Evolutionary conservation across 2,329 filamentous ascomycete genomes (phyloP).

Genomic region (Aspergillus carbonarius): DNA sequence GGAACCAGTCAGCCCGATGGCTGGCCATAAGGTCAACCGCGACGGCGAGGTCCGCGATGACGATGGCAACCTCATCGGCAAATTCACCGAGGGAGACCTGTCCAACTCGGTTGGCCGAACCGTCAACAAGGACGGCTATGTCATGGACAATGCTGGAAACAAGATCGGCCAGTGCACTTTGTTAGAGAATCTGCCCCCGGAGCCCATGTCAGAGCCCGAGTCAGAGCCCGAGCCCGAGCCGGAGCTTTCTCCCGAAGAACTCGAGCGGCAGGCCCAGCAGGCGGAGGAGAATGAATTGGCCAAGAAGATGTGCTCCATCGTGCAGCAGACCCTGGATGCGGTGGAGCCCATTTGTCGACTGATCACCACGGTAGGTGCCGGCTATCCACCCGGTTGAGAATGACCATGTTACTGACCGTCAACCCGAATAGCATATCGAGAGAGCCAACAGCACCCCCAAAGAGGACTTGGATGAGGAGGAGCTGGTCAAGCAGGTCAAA

Average conservation of each 20-base stretch:
- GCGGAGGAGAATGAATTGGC: constrained; percentile 74
- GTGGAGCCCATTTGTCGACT: constrained; percentile 81
- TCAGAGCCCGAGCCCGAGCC: constrained; percentile 21
- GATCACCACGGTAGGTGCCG: constrained; percentile 69
- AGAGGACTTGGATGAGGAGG: constrained; percentile 86
- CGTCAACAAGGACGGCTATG: constrained; percentile 51
- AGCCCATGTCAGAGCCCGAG: constrained; percentile 28
- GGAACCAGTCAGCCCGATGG: constrained; percentile 59
- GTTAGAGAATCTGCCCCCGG: constrained; percentile 55
- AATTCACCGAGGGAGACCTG: constrained; percentile 45
- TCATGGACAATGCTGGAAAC: constrained; percentile 60
- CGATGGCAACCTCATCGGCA: constrained; percentile 48
- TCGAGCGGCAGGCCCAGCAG: constrained; percentile 55
- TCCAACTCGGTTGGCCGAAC: constrained; percentile 41
- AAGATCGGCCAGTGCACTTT: constrained; percentile 63
- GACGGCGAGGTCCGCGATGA: constrained; percentile 49
- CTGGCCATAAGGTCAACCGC: constrained; percentile 52
- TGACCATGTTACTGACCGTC: background rate
- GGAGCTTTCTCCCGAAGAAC: constrained; percentile 30
- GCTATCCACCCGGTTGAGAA: constrained; percentile 2
- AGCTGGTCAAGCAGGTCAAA: constrained; percentile 80
- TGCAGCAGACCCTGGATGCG: constrained; percentile 77
- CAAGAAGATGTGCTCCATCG: constrained; percentile 68
- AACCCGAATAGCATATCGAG: constrained; percentile 65
- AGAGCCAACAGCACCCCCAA: constrained; percentile 75